These are phyloP conservation scores for Apiotrichum gracile DNA, from an alignment of 1,284 basidiomycete species.

Conservation along the genomic window DNA sequence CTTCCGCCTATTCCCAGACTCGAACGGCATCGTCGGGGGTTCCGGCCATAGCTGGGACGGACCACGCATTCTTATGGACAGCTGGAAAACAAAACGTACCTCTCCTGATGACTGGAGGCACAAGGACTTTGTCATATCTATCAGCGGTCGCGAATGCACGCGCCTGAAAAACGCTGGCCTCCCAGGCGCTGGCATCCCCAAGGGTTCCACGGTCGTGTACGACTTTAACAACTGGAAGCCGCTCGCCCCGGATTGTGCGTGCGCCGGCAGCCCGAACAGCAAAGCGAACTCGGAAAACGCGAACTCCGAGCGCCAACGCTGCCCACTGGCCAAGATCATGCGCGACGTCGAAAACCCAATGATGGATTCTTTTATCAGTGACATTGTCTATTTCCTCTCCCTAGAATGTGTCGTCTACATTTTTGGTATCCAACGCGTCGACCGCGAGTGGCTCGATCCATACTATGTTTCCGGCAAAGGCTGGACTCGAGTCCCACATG, in stretches of 20 bases:
- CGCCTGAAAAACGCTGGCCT: not conserved
- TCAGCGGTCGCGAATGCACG: not conserved
- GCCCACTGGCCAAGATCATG: too few species aligned
- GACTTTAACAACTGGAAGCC: not conserved
- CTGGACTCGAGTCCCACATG: too few species aligned
- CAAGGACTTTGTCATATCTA: not conserved
- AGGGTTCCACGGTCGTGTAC: not conserved
- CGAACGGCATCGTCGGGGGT: not conserved
- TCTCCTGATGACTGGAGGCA: too few species aligned
- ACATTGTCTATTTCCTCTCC: not conserved
- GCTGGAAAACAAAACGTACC: too few species aligned
- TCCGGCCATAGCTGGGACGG: not conserved
- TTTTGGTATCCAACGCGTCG: not conserved
- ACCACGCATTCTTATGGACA: not conserved
- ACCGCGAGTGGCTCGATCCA: not conserved
- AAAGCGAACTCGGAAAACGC: too few species aligned
- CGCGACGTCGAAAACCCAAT: too few species aligned
- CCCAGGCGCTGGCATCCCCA: not conserved
- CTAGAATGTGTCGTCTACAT: not conserved
- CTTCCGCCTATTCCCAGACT: not conserved
- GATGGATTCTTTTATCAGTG: not conserved
- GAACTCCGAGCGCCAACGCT: too few species aligned
- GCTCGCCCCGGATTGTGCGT: not conserved
- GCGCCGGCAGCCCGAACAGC: too few species aligned
- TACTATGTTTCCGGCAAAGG: too few species aligned